Percentiles rank a stretch among this genome's conserved stretches.
phyloP scores from a whole-genome alignment of 106 monocot genomes.

The Iris macrosiphon region DNA sequence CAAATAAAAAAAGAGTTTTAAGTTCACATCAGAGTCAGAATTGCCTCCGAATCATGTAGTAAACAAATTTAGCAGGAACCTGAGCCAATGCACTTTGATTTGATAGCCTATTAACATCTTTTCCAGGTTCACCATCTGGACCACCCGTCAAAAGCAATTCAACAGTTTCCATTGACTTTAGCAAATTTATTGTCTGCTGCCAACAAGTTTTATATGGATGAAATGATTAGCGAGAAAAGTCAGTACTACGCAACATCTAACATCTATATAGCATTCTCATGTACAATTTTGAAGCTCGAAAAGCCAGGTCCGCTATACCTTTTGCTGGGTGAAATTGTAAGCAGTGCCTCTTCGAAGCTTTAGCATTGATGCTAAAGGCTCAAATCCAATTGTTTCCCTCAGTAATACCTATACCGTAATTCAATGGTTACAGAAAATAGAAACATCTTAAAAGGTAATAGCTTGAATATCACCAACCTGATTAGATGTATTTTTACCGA shows the following conservation, averaged over 20 bases:
- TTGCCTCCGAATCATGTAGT: not conserved
- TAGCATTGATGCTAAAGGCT: conserved; percentile 74
- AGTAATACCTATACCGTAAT: conserved; percentile 53
- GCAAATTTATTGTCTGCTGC: conserved; percentile 95
- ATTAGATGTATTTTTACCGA: conserved; percentile 82
- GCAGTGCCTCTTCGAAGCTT: conserved; percentile 92
- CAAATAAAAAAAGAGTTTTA: conserved; percentile 10
- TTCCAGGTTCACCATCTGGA: conserved; percentile 50
- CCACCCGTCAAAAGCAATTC: conserved; percentile 75
- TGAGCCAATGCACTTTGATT: conserved; percentile 84
- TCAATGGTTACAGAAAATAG: conserved; percentile 2
- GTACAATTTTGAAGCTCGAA: not conserved
- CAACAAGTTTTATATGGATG: conserved; percentile 18
- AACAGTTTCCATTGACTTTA: conserved; percentile 85
- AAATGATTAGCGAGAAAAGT: conserved; percentile 6
- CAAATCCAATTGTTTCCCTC: conserved; percentile 88
- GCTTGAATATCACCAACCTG: conserved; percentile 54
- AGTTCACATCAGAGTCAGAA: conserved; percentile 1
- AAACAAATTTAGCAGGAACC: conserved; percentile 25
- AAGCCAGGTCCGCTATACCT: conserved; percentile 35
- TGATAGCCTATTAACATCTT: conserved; percentile 60
- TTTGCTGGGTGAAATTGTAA: conserved; percentile 98
- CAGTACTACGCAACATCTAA: not conserved
- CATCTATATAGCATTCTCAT: not conserved
- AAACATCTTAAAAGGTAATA: too few species aligned